Conservation (phyloP, 2,329 filamentous ascomycete genomes). For the Trichoderma aggressivum region DNA sequence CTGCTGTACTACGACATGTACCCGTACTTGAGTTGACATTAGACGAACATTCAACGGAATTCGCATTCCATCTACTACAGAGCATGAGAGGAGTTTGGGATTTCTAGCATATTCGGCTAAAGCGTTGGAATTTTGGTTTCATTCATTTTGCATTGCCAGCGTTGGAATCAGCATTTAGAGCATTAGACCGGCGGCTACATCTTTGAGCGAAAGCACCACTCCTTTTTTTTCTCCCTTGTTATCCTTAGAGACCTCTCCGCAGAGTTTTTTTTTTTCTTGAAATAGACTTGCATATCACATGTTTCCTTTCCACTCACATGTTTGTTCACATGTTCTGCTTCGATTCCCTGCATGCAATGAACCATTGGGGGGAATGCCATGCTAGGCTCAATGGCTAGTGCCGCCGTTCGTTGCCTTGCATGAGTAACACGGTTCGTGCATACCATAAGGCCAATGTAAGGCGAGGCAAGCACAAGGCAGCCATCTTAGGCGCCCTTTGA, state of each 20-base stretch:
- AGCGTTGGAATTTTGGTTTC: slow-evolving; percentile 3
- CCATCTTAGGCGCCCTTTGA: not conserved
- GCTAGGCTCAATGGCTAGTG: not conserved
- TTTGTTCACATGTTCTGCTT: not conserved
- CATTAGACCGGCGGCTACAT: slow-evolving; percentile 11
- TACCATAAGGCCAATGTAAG: not conserved
- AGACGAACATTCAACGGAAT: not conserved
- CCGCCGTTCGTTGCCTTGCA: slow-evolving; percentile 5
- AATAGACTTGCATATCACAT: not conserved
- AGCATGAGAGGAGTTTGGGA: slow-evolving; percentile 6
- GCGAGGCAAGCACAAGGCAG: slow-evolving; percentile 3
- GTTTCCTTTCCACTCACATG: not conserved
- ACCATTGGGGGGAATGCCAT: not conserved
- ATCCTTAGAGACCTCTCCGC: not conserved
- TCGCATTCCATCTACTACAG: slow-evolving; percentile 7
- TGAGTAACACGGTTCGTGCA: slow-evolving; percentile 1
- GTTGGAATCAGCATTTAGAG: not conserved
- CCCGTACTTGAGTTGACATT: not conserved
- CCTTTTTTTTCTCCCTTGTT: not conserved
- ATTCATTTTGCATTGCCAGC: slow-evolving; percentile 4
- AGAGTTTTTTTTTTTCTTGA: not conserved
- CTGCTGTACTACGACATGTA: not conserved
- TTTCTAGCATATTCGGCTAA: slow-evolving; percentile 6
- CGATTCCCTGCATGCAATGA: not conserved
- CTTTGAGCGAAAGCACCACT: not conserved